These are phyloP conservation scores for Erythrobasidium yunnanense DNA, from an alignment of 768 basidiomycete species.

Conservation along the genomic window DNA sequence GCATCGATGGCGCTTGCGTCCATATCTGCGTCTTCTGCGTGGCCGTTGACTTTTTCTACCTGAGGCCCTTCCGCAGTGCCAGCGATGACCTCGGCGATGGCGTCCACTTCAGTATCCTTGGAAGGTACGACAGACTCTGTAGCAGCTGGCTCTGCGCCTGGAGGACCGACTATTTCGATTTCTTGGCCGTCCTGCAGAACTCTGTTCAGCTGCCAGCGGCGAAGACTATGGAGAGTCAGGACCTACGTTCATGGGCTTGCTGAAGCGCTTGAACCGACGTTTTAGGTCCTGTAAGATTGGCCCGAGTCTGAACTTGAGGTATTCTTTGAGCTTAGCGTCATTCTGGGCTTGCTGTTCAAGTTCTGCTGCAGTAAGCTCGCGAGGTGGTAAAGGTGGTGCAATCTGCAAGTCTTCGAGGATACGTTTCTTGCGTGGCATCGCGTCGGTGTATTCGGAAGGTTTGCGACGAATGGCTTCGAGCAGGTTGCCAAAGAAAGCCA, in stretches of 20 bases:
- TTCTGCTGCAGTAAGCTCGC: slow-evolving; percentile 69
- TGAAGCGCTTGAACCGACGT: slow-evolving; percentile 82
- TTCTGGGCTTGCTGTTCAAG: slow-evolving; percentile 69
- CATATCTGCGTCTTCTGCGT: too few species aligned
- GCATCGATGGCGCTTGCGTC: too few species aligned
- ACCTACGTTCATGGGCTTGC: slow-evolving; percentile 51
- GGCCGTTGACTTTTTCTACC: too few species aligned
- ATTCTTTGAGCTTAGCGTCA: slow-evolving; percentile 63
- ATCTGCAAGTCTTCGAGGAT: slow-evolving; percentile 73
- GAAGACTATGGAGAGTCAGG: not conserved
- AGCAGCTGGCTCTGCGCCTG: too few species aligned
- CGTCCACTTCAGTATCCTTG: too few species aligned
- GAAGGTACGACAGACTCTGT: too few species aligned
- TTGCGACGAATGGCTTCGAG: slow-evolving; percentile 59
- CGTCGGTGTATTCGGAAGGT: slow-evolving; percentile 82
- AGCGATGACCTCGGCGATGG: too few species aligned
- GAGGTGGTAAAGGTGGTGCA: slow-evolving; percentile 80
- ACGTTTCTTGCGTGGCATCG: slow-evolving; percentile 67
- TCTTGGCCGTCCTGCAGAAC: slow-evolving; percentile 4
- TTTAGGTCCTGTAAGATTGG: slow-evolving; percentile 79
- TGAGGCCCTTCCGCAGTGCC: too few species aligned
- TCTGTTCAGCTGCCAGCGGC: not conserved
- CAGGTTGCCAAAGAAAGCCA: slow-evolving; percentile 64
- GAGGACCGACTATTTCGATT: not conserved
- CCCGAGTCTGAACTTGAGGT: slow-evolving; percentile 81